Conservation (phyloP, 1,139 yeast species). For the Sugiyamaella novakii region DNA sequence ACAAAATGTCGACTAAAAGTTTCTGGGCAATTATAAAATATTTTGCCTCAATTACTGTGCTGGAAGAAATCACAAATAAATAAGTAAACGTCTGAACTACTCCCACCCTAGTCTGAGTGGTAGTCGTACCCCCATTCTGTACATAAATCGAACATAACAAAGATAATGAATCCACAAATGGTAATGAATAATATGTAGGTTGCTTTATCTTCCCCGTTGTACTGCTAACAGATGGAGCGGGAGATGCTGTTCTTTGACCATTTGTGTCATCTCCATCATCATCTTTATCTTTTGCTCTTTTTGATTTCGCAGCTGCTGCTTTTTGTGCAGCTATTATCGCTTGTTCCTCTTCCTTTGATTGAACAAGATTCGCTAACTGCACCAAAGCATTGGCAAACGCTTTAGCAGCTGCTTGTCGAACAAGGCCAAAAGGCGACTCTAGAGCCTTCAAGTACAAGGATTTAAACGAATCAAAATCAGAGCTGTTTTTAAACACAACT, state of each 20-base stretch:
- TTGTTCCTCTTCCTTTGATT: slow-evolving; percentile 30
- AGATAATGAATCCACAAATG: slow-evolving; percentile 31
- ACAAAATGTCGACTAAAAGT: slow-evolving; percentile 32
- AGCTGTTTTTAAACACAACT: slow-evolving; percentile 34
- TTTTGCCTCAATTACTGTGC: slow-evolving; percentile 32
- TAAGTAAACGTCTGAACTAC: slow-evolving; percentile 36
- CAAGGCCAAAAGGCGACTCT: slow-evolving; percentile 35
- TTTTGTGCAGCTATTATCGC: slow-evolving; percentile 23
- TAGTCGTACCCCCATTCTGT: slow-evolving; percentile 22
- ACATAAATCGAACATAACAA: slow-evolving; percentile 29
- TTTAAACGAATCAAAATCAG: slow-evolving; percentile 40
- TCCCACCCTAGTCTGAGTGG: slow-evolving; percentile 36
- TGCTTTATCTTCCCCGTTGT: slow-evolving; percentile 23
- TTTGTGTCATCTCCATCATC: slow-evolving; percentile 29
- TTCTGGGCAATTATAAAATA: slow-evolving; percentile 33
- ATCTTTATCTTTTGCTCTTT: slow-evolving; percentile 24
- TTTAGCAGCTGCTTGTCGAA: slow-evolving; percentile 40
- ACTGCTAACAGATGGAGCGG: slow-evolving; percentile 21
- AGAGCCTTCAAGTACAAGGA: slow-evolving; percentile 35
- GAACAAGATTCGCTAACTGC: slow-evolving; percentile 30
- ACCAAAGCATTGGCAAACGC: slow-evolving; percentile 36
- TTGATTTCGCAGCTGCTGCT: slow-evolving; percentile 21
- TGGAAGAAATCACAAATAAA: slow-evolving; percentile 28
- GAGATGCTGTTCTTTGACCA: slow-evolving; percentile 19
- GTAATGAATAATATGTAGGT: slow-evolving; percentile 23